Percentiles rank a stretch among this genome's conserved stretches.
These are phyloP conservation scores for Carpinus fangiana DNA, from an alignment of 306 rosid genomes.

Conservation along the genomic window DNA sequence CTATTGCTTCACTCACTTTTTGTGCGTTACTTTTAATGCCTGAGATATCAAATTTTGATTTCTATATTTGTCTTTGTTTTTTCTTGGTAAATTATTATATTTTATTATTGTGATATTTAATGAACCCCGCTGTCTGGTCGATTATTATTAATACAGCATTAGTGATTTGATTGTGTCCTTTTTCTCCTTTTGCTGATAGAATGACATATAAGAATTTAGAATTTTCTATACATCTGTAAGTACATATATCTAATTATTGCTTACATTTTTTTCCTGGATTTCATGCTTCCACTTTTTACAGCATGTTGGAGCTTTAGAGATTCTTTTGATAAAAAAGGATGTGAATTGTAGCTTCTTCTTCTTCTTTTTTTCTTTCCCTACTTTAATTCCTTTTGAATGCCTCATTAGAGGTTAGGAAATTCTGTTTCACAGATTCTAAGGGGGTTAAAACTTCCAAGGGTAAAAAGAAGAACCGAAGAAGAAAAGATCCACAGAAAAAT, in stretches of 20 bases:
- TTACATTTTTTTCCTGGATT: not conserved
- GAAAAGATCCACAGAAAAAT: slow-evolving; percentile 71
- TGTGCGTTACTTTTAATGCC: not conserved
- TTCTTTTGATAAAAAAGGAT: slow-evolving; percentile 4
- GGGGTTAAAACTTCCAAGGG: slow-evolving; percentile 66
- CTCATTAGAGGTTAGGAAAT: slow-evolving; percentile 24
- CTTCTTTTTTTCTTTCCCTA: not conserved
- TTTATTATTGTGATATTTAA: not conserved
- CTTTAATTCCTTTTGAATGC: slow-evolving; percentile 16
- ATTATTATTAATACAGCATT: not conserved
- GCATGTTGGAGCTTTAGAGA: slow-evolving; percentile 13
- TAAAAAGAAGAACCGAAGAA: slow-evolving; percentile 87
- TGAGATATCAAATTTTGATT: not conserved
- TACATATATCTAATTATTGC: not conserved
- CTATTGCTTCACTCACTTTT: not conserved
- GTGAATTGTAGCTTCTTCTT: slow-evolving; percentile 16
- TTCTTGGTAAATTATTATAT: not conserved
- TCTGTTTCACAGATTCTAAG: slow-evolving; percentile 62
- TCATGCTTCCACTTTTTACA: slow-evolving; percentile 16
- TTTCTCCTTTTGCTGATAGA: not conserved
- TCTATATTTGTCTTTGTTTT: not conserved
- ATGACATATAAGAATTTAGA: not conserved
- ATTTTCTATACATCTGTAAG: not conserved
- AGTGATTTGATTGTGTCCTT: not conserved
- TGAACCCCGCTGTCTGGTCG: no score